These are phyloP conservation scores for Gossypium bickii DNA, from an alignment of 345 rosid species.

Conservation along the genomic window DNA sequence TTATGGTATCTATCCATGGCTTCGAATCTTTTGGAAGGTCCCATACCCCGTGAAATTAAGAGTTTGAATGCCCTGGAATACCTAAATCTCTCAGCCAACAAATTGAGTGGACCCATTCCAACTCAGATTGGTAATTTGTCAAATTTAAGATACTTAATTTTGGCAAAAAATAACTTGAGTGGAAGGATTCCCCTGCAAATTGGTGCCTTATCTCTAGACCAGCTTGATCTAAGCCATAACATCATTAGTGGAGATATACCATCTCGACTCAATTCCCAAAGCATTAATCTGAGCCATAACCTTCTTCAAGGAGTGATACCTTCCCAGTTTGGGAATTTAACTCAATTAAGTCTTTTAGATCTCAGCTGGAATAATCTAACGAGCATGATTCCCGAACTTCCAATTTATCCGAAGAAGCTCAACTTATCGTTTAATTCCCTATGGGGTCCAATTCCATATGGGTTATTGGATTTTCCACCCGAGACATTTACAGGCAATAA, in stretches of 20 bases:
- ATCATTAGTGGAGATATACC: background rate
- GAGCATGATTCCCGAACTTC: background rate
- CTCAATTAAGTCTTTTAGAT: fast-evolving
- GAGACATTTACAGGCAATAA: background rate
- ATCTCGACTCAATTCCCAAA: background rate
- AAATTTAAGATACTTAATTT: fast-evolving
- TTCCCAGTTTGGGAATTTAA: background rate
- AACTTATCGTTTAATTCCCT: background rate
- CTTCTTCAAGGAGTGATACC: background rate
- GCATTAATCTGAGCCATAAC: background rate
- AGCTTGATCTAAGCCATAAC: background rate
- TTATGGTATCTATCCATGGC: background rate
- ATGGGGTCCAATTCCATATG: background rate
- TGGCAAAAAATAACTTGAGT: background rate
- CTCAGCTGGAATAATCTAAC: background rate
- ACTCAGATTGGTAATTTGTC: background rate
- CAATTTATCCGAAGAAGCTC: background rate
- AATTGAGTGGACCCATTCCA: conserved; percentile 6
- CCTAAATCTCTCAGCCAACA: background rate
- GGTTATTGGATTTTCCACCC: background rate
- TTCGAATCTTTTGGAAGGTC: background rate
- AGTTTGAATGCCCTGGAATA: background rate
- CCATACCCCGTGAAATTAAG: background rate
- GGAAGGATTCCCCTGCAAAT: conserved; percentile 1
- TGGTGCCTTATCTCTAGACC: background rate